Evolutionary conservation across 1,284 basidiomycete species (phyloP), one percentile per base, ranked within the genome.

Genomic region (Leccinum subrobustum): DNA sequence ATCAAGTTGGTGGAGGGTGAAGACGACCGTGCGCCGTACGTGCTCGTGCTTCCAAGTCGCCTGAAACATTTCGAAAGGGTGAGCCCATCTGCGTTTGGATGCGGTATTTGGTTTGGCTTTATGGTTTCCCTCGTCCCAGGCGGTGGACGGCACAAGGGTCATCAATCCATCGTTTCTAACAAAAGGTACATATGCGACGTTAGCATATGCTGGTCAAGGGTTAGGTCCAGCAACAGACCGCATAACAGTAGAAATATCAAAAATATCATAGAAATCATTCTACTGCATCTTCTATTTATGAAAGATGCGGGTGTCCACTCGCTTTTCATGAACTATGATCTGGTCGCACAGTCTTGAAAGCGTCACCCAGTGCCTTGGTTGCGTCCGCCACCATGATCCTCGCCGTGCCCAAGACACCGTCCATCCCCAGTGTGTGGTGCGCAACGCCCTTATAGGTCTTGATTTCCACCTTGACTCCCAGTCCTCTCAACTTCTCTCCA

Each of bases 21-120:
- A 5, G 70, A 79, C 16, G 78, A 80, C 29, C 75, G 70, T 63
- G 81, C 86, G 0, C 95, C 95, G 0, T 93, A 96, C 71, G 79
- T 98, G 3, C 78, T 98, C 44, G 83, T 98, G 55, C 72, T 95
- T 1, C 93, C 95, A 0, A 95, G 92, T 72, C 83, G 88, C 57
- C 77, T 96, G 52, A 94, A 91, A 73, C 89, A 94, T 31, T 96
- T 96, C 70, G 82, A 85, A 12, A 95, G 93, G 82, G 93, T 92
- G 31, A 54, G 80, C 4, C 7, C 69, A 18, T 37, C 51, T 7
- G 16, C 3, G 8, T 57, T 51, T 8, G 18, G 27, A 11, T 25
- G 7, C 3, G 23, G n/a, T 18, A 39, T 9, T n/a, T 25, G 18
- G 11, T 31, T 9, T 25, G 20, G 29, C 23, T 25, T 48, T 18